Evolutionary conservation across 441 rosid species (phyloP), one percentile per base, ranked within the genome.

Genomic region (Iberis amara): DNA sequence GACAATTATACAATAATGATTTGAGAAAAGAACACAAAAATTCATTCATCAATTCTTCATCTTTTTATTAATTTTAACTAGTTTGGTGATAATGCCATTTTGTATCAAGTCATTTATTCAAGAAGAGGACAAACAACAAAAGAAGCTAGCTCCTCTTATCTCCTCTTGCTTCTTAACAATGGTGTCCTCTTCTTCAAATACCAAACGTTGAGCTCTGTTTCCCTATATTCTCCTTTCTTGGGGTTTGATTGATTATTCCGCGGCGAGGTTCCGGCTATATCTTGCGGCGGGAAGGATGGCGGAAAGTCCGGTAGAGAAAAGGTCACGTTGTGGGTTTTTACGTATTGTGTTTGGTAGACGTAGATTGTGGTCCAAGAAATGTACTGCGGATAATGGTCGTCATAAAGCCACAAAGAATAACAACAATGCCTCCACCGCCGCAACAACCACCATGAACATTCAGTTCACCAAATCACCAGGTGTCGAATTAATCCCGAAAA

Each of bases 331-430:
- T 40, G 85, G 95, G 45, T 55, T 91, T 0, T 55, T 88, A 0
- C 79, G 67, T 26, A 77, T 66, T 0, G 78, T 91, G 43, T 81
- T 90, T 8, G 92, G 92, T 7, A 57, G 77, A 7, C 74, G 80
- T 52, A 54, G 72, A 24, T 75, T 80, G 11, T 85, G 82, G 84
- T 67, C 74, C 43, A 73, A 76, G 62, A 83, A 84, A 70, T 49
- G 71, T 3, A 55, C 52, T 0, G 3, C 21, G 1, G 64, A 57
- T 8, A 57, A 62, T 36, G 15, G 57, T 47, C 42, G 57, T 44
- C 55, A 47, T 5, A 66, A 12, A 57, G 62, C 47, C 53, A 12
- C 57, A 15, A 18, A 24, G 11, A 59, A 54, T 33, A 52, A 49
- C 49, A 52, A 15, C 43, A 65, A 45, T 11, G 64, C 69, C 38